A percentile compares a stretch with the other conserved stretches of the same genome.
These are phyloP conservation scores for Coprinopsis marcescibilis DNA, from an alignment of 768 basidiomycete species.

Conservation along the genomic window DNA sequence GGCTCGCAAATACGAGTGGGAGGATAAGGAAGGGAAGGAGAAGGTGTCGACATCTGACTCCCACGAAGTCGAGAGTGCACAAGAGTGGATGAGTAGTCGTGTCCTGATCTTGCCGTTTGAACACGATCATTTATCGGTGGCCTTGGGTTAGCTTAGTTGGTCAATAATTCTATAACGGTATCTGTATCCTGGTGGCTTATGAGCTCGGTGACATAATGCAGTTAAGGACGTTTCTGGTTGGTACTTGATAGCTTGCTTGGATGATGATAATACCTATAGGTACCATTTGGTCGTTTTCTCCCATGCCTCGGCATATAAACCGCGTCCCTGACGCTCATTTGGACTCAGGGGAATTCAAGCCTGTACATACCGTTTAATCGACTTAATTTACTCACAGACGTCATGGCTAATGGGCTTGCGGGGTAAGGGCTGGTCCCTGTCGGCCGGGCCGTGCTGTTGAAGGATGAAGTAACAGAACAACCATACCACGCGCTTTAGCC, in stretches of 20 bases:
- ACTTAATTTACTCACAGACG: no score
- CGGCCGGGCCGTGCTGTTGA: no score
- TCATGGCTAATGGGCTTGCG: no score
- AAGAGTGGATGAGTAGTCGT: not conserved
- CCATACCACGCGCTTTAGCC: no score
- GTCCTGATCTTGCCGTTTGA: conserved; percentile 4
- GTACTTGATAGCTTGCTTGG: not conserved
- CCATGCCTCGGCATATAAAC: no score
- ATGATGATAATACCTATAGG: not conserved
- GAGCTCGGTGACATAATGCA: not conserved
- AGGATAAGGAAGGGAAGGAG: not conserved
- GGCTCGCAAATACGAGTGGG: not conserved
- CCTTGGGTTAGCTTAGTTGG: not conserved
- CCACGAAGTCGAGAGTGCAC: conserved; percentile 2
- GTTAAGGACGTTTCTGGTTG: not conserved
- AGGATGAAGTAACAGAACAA: no score
- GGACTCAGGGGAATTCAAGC: no score
- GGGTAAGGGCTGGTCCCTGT: no score
- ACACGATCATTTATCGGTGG: not conserved
- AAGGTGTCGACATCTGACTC: not conserved
- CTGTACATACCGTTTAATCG: no score
- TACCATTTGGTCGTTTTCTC: not conserved
- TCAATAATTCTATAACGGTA: not conserved
- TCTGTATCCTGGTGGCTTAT: not conserved
- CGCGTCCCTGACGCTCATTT: no score